Base-by-base conservation (phyloP, 169 alveolate species). In the Eimeria zaria region DNA sequence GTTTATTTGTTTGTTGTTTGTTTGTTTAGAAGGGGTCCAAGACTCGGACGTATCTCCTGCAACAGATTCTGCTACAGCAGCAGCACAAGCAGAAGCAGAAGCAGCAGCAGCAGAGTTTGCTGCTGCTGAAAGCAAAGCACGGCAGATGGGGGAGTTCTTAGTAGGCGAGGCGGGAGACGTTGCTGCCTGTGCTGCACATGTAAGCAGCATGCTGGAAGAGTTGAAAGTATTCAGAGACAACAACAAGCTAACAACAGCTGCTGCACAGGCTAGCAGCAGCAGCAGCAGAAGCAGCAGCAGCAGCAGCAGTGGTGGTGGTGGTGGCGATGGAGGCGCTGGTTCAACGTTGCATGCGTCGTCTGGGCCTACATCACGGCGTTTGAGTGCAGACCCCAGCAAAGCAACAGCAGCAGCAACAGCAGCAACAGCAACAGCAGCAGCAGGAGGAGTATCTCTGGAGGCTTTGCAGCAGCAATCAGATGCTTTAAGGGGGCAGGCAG, bases 101-200 rank as follows among this genome's bases (percentile, higher is more conserved):
- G 67, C 11, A 55, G 67, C 33, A 12, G 85, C 85, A n/a, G 24
- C 8, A 14, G 89, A 7, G 48, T 80, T 80, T 44, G 69, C 64
- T n/a, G 64, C 64, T 27, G 30, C 39, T 62, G 89, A 48, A 16
- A 20, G 16, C 62, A 16, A 46, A 27, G 89, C 89, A 71, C 44
- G 89, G 69, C 89, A 80, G 89, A 7, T 51, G 73, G 89, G 69
- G 30, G 69, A 44, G 64, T 24, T 44, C 39, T 36, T 80, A 24
- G 24, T 11, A 0, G 64, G 44, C 11, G 89, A 46, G 48, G 69
- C 89, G 27, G 89, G n/a, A 30, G 89, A 80, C 14, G 89, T 80
- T 69, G 89, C 46, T 46, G 53, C 11, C 48, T 80, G 89, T 24
- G 64, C 89, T 33, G 16, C 9, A 8, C 62, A 41, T 33, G 58